phyloP scores from a whole-genome alignment of 1,284 basidiomycete genomes.

The Ganoderma resinaceum region DNA sequence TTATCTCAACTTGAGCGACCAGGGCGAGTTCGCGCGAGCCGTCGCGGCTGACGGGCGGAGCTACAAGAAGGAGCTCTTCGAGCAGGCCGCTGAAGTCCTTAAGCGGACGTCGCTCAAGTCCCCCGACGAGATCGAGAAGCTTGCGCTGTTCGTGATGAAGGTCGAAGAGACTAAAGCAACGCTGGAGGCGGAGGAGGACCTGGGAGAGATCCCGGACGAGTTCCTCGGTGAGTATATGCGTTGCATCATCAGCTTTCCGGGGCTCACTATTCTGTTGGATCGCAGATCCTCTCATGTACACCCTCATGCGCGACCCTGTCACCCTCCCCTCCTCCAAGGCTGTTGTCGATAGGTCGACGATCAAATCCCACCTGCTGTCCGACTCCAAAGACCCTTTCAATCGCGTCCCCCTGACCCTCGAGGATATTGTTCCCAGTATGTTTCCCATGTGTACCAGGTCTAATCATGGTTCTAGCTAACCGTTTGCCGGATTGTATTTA shows the following conservation, averaged over 20 bases:
- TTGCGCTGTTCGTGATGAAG: constrained; percentile 78
- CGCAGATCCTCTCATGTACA: constrained; percentile 91
- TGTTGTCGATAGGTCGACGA: constrained; percentile 90
- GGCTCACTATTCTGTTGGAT: constrained; percentile 19
- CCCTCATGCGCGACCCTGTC: constrained; percentile 97
- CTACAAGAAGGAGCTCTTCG: constrained; percentile 88
- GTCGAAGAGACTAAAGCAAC: constrained; percentile 86
- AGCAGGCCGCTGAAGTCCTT: constrained; percentile 79
- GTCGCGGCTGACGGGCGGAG: constrained; percentile 94
- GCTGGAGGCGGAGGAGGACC: constrained; percentile 90
- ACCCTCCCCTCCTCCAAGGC: constrained; percentile 85
- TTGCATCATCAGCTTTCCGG: not conserved
- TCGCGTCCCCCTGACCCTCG: constrained; percentile 78
- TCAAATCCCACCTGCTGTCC: constrained; percentile 94
- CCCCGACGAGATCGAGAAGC: constrained; percentile 79
- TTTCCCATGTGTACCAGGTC: constrained; percentile 23
- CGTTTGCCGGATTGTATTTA: constrained; percentile 33
- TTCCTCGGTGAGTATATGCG: constrained; percentile 73
- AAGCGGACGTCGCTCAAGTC: constrained; percentile 77
- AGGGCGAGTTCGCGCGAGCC: constrained; percentile 84
- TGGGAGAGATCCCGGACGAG: constrained; percentile 95
- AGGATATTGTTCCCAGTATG: constrained; percentile 82
- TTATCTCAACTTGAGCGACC: constrained; percentile 88
- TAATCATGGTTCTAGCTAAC: not conserved
- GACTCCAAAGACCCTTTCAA: constrained; percentile 95